These are phyloP conservation scores for Chlorella sp. DNA, from an alignment of 139 green algal species.

Conservation along the genomic window DNA sequence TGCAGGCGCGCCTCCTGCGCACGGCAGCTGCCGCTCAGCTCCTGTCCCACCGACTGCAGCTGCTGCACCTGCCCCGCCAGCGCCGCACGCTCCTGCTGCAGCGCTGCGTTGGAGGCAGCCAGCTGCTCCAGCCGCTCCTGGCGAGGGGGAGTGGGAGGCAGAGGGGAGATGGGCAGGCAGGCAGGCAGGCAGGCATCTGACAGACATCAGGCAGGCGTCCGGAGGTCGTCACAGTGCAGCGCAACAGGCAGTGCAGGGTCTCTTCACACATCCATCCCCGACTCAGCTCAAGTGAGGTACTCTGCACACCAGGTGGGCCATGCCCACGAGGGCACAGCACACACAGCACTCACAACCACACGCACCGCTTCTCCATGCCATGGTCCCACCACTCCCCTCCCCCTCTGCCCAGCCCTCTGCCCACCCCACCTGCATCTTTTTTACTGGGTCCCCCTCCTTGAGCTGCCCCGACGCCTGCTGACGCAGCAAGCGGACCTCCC, in stretches of 20 bases:
- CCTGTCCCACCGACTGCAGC: constrained; percentile 29
- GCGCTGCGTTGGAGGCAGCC: background rate
- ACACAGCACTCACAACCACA: background rate
- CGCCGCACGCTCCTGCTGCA: constrained; percentile 3
- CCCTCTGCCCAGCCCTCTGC: background rate
- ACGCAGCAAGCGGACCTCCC: constrained; percentile 7
- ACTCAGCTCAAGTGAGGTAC: background rate
- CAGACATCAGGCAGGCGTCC: background rate
- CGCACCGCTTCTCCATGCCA: no score
- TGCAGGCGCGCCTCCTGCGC: constrained; percentile 18
- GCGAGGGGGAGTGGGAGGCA: background rate
- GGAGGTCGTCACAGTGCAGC: background rate
- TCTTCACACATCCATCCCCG: no score
- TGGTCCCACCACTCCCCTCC: background rate
- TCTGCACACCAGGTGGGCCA: background rate
- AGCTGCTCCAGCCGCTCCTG: constrained; percentile 10
- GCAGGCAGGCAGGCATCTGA: background rate
- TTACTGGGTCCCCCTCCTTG: background rate
- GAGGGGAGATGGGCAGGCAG: background rate
- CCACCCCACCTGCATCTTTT: background rate
- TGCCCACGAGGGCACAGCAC: no score
- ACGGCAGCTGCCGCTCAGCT: constrained; percentile 35
- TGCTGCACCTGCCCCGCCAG: constrained; percentile 29
- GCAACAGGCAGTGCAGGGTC: background rate
- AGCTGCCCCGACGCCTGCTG: constrained; percentile 22